These are phyloP conservation scores for Porodaedalea pini DNA, from an alignment of 1,284 basidiomycete species.

Conservation along the genomic window DNA sequence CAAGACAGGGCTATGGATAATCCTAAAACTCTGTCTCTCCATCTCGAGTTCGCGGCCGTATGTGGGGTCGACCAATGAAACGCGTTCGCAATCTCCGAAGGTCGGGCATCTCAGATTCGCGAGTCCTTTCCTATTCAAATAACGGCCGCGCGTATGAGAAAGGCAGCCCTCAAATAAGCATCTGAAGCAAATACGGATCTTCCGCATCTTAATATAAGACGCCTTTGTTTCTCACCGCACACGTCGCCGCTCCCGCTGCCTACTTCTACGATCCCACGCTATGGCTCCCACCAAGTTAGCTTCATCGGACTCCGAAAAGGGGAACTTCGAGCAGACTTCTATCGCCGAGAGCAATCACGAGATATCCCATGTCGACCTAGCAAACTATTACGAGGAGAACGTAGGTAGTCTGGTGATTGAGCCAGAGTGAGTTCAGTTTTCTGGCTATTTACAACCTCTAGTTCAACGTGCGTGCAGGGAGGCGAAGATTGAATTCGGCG, in stretches of 20 bases:
- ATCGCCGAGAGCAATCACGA: constrained; percentile 6
- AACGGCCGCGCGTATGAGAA: neutral
- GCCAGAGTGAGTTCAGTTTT: constrained; percentile 42
- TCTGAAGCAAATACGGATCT: neutral
- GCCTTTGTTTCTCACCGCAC: neutral
- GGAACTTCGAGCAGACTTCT: constrained; percentile 5
- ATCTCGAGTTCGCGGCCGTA: neutral
- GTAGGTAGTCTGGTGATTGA: constrained; percentile 62
- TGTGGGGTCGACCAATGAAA: neutral
- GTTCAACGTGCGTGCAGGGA: constrained; percentile 36
- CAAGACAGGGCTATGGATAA: too few relatives aligned
- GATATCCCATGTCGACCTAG: constrained; percentile 36
- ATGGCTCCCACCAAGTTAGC: neutral
- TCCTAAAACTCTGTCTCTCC: neutral
- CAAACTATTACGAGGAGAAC: constrained; percentile 49
- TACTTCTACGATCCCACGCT: neutral
- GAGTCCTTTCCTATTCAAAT: neutral
- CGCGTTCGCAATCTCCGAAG: neutral
- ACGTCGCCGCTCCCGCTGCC: neutral
- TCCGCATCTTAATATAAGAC: neutral
- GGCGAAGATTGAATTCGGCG: constrained; percentile 51
- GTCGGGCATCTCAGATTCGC: neutral
- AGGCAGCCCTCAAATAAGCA: neutral
- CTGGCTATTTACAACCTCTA: constrained; percentile 25
- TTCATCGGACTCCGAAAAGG: constrained; percentile 9